Conservation (phyloP, 768 basidiomycete species). For the Podaxis carcinomalis region DNA sequence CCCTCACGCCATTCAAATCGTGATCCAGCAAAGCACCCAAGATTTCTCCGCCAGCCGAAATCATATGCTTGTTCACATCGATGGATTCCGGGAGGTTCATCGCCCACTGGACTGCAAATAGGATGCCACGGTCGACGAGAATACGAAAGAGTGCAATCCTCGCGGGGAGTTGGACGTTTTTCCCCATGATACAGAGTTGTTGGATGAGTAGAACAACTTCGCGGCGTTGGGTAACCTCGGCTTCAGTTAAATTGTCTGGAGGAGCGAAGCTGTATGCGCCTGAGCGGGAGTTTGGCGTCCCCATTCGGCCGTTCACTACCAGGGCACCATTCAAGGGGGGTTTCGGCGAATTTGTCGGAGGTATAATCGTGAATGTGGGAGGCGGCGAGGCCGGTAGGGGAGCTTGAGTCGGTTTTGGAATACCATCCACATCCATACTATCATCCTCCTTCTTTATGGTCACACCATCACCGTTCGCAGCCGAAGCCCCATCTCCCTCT, state of each 20-base stretch:
- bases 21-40: conserved; percentile 85
- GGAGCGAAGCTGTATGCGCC: conserved; percentile 51
- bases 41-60: conserved; percentile 83
- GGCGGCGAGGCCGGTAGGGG: conserved; percentile 12
- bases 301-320: conserved; percentile 21
- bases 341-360: background rate
- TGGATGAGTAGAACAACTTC: conserved; percentile 88
- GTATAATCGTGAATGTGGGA: conserved; percentile 9
- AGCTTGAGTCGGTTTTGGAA: conserved; percentile 12
- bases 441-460: conserved; percentile 26
- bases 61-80: conserved; percentile 46
- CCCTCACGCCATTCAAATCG: conserved; percentile 81
- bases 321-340: conserved; percentile 27
- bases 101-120: conserved; percentile 93
- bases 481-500: background rate
- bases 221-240: conserved; percentile 52
- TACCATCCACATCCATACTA: conserved; percentile 37
- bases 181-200: conserved; percentile 92
- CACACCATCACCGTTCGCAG: conserved; percentile 36
- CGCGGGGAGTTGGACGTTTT: conserved; percentile 88
- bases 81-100: conserved; percentile 64
- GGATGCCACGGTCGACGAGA: conserved; percentile 82
- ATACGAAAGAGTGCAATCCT: conserved; percentile 83
- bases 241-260: conserved; percentile 49
- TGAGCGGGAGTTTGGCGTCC: conserved; percentile 18